These are phyloP conservation scores for Aphanoascus verrucosus DNA, from an alignment of 2,329 filamentous ascomycete species.

Conservation along the genomic window DNA sequence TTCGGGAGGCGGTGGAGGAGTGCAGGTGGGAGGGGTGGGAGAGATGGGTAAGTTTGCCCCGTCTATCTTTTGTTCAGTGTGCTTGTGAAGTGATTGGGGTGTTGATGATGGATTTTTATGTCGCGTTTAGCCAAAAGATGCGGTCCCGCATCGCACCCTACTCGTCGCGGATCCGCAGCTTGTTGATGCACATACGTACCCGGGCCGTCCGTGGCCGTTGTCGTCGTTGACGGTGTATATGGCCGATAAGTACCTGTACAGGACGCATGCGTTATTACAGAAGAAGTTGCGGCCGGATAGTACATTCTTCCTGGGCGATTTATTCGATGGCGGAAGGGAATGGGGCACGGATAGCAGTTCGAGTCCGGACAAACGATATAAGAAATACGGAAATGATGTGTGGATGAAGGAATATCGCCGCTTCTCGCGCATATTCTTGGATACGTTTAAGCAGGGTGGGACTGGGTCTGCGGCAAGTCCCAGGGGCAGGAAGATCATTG, in stretches of 20 bases:
- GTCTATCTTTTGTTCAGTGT: neutral
- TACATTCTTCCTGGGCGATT: slow-evolving; percentile 80
- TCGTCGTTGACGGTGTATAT: slow-evolving; percentile 56
- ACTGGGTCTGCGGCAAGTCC: slow-evolving; percentile 47
- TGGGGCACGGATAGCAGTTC: slow-evolving; percentile 63
- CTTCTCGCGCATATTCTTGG: slow-evolving; percentile 76
- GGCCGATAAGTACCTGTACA: slow-evolving; percentile 81
- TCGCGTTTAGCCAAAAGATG: slow-evolving; percentile 55
- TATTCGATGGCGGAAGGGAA: slow-evolving; percentile 92
- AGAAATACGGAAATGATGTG: slow-evolving; percentile 65
- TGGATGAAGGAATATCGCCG: slow-evolving; percentile 81
- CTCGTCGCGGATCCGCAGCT: slow-evolving; percentile 86
- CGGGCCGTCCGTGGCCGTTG: slow-evolving; percentile 66
- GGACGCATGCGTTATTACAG: slow-evolving; percentile 72
- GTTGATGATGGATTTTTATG: slow-evolving; percentile 17
- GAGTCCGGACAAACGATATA: slow-evolving; percentile 57
- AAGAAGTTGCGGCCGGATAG: slow-evolving; percentile 69
- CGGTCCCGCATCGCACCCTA: slow-evolving; percentile 70
- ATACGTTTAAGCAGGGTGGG: slow-evolving; percentile 53
- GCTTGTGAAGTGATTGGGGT: slow-evolving; percentile 8
- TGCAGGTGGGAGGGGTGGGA: slow-evolving; percentile 88
- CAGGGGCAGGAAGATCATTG: slow-evolving; percentile 64
- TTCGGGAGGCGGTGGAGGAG: slow-evolving; percentile 55
- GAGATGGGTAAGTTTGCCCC: slow-evolving; percentile 57
- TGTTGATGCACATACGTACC: slow-evolving; percentile 90